Evolutionary conservation across 169 alveolate species (phyloP), one percentile per base, ranked within the genome.

Genomic region (Cryptosporidium parvum): DNA sequence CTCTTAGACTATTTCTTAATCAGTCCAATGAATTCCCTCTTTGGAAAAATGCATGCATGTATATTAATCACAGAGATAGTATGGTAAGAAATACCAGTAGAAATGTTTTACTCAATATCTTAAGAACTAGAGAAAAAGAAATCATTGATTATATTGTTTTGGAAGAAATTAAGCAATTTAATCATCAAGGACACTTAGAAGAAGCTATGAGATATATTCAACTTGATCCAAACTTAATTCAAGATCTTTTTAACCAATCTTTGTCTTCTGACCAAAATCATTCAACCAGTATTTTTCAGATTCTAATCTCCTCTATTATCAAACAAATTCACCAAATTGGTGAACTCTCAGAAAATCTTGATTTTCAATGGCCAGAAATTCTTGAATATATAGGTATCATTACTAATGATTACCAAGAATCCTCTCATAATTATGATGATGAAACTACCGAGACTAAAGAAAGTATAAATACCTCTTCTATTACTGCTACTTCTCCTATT

Each of bases 21-120:
- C 69, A 45, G 0, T 23, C 75, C 2, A 61, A 33, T 8, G 71
- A 75, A 68, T 91, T 71, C 56, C 65, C 92, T 12, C 51, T 91
- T 1, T 86, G 75, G 62, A 73, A 68, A 26, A 85, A 75, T 29
- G 85, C 93, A 21, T 53, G 91, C 48, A 31, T 45, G 31, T 91
- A 75, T 75, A 52, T 91, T 21, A 86, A 86, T 35, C 85, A 86
- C 35, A 18, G 52, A 18, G 93, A 91, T 26, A n/a, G 61, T 14
- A 86, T 91, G 93, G 52, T 91, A 1, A 85, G 86, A 53, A 91
- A 91, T n/a, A 85, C 93, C 14, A 53, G 89, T 23, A 53, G 93
- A 52, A 86, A 86, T 44, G 85, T 86, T n/a, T 35, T 86, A 35
- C 67, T 91, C 12, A 91, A 85, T 52, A 73, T 91, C 14, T 45